Evolutionary conservation across 2,329 filamentous ascomycete genomes (phyloP), one percentile per base, ranked within the genome.

Genomic region (Aspergillus pseudoterreus): DNA sequence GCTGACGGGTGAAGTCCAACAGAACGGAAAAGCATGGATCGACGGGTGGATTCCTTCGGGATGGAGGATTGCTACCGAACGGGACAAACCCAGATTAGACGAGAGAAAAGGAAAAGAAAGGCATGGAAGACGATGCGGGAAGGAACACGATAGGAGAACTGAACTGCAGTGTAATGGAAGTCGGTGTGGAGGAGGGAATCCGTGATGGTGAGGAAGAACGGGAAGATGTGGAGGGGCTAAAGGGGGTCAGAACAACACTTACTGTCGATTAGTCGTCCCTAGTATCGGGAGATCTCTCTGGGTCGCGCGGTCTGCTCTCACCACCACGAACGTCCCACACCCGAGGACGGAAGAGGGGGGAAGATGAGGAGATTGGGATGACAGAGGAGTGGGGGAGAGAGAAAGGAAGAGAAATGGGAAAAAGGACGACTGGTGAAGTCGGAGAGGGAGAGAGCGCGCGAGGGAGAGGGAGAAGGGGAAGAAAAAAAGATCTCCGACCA

Each of bases 221-320:
- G 57, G 60, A 60, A 63, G 63, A 58, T 58, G 64, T 66, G 66
- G 67, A 68, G 65, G 65, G 66, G 66, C 65, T 65, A 63, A 62
- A 65, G 57, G 55, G 56, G 49, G 56, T 49, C 54, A 50, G 57
- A 55, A 54, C 50, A 55, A 47, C 53, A 57, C 56, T 30, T 50
- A 56, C 44, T 57, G 53, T 55, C 55, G 57, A 59, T 57, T 57
- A 55, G 19, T 19, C 19, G 15, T 19, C 58, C 58, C 54, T 55
- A 54, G 47, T 54, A 57, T 59, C 56, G 49, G 35, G 56, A 54
- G 44, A 45, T 42, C 38, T 42, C 39, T 15, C 39, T 42, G 39
- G 39, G 39, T 42, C 39, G n/a, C 17, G 15, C 19, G 39, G 14
- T 21, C 39, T 42, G n/a, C 39, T 42, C 39, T 42, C 19, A 58